A percentile compares a stretch with the other conserved stretches of the same genome.
phyloP scores from a whole-genome alignment of 805 yeast species.

The Starmerella sirachaensis region DNA sequence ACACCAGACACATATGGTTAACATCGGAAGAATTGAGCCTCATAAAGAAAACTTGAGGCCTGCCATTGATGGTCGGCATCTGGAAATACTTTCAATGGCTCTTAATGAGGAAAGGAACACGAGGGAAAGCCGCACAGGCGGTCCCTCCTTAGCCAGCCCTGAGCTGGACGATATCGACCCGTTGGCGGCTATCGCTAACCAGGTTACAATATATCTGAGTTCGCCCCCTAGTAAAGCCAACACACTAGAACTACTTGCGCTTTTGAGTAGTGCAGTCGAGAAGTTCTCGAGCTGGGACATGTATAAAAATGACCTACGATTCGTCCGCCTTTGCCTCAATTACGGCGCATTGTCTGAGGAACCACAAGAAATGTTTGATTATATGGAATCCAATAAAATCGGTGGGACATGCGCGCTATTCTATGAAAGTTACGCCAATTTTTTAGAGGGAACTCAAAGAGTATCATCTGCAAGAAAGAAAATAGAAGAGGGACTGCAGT shows the following conservation, averaged over 20 bases:
- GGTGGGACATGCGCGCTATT: constrained; percentile 56
- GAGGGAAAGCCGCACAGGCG: too few species aligned
- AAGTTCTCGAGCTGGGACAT: constrained; percentile 45
- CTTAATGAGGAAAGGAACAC: too few species aligned
- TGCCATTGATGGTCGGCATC: too few species aligned
- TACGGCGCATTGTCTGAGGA: constrained; percentile 58
- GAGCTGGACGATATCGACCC: too few species aligned
- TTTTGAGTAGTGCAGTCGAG: constrained; percentile 55
- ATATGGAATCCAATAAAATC: constrained; percentile 57
- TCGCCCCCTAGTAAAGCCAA: too few species aligned
- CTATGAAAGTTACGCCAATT: constrained; percentile 69
- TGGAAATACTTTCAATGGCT: too few species aligned
- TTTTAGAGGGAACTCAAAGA: constrained; percentile 41
- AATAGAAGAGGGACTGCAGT: constrained; percentile 44
- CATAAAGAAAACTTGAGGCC: too few species aligned
- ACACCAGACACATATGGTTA: too few species aligned
- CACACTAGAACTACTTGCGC: neutral
- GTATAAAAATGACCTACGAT: constrained; percentile 75
- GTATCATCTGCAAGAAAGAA: constrained; percentile 46
- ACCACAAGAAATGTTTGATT: constrained; percentile 59
- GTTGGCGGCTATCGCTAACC: too few species aligned
- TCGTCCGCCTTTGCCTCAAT: constrained; percentile 67
- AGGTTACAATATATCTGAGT: too few species aligned
- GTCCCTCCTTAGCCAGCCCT: too few species aligned
- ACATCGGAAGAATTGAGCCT: too few species aligned